Conservation (phyloP, 768 basidiomycete genomes). For the Auriscalpium microsporum region DNA sequence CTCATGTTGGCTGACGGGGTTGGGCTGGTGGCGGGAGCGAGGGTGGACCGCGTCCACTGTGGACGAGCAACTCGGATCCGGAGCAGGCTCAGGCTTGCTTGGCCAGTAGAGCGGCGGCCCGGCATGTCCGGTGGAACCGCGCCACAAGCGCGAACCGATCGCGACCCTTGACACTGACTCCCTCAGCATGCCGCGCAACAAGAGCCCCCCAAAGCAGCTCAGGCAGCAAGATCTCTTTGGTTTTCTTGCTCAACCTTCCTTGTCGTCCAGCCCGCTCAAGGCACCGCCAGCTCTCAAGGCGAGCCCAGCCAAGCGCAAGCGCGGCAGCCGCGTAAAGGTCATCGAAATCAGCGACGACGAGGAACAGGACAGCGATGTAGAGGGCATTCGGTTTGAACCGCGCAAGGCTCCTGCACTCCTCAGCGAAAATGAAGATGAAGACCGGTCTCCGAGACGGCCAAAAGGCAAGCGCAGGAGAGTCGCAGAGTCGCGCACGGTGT, state of each 20-base stretch:
- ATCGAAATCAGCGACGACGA: not conserved
- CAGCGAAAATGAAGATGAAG: slow-evolving; percentile 17
- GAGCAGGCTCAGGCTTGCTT: no score
- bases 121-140: no score
- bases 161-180: no score
- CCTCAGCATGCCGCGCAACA: not conserved
- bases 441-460: slow-evolving; percentile 18
- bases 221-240: not conserved
- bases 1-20: no score
- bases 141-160: no score
- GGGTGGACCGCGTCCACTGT: no score
- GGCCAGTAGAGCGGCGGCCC: no score
- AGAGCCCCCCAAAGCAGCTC: not conserved
- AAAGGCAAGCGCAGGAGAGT: slow-evolving; percentile 11
- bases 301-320: not conserved
- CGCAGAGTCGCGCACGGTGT: not conserved
- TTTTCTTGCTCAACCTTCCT: not conserved
- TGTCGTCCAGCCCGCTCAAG: not conserved
- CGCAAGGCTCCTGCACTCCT: slow-evolving; percentile 11
- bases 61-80: no score
- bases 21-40: no score
- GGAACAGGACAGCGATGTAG: slow-evolving; percentile 36
- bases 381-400: slow-evolving; percentile 43
- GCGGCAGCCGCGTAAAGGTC: not conserved
- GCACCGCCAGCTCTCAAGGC: not conserved